phyloP scores from a whole-genome alignment of 192 early-diverging fungal genomes.

The Coemansia sp. region DNA sequence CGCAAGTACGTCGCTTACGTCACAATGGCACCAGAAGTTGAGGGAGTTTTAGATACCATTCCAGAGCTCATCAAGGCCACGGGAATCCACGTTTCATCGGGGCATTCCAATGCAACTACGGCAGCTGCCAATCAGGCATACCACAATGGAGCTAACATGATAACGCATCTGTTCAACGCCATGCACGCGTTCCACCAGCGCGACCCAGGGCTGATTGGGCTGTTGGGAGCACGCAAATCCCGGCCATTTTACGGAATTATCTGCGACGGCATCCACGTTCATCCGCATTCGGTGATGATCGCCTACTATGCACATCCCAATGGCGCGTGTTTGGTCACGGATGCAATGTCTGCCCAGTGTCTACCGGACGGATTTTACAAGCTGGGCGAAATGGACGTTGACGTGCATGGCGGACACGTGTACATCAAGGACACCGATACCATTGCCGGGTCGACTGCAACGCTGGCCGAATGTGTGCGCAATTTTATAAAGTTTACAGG shows the following conservation, averaged over 20 bases:
- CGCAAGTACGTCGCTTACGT: slow-evolving; percentile 63
- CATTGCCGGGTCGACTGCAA: slow-evolving; percentile 68
- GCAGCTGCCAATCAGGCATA: slow-evolving; percentile 63
- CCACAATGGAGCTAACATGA: slow-evolving; percentile 62
- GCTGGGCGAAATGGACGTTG: slow-evolving; percentile 66
- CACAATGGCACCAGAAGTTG: slow-evolving; percentile 77
- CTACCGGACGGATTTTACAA: slow-evolving; percentile 68
- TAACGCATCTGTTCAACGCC: slow-evolving; percentile 85
- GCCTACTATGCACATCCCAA: slow-evolving; percentile 77
- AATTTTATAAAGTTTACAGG: slow-evolving; percentile 78
- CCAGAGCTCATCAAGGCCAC: slow-evolving; percentile 60
- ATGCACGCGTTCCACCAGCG: slow-evolving; percentile 87
- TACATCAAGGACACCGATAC: slow-evolving; percentile 75
- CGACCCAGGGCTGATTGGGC: slow-evolving; percentile 77
- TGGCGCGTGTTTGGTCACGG: slow-evolving; percentile 76
- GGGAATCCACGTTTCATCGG: slow-evolving; percentile 65
- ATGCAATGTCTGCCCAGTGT: slow-evolving; percentile 76
- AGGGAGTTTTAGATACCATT: slow-evolving; percentile 66
- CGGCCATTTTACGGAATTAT: slow-evolving; percentile 83
- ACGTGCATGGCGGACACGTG: slow-evolving; percentile 61
- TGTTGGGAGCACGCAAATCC: slow-evolving; percentile 59
- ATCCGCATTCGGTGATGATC: slow-evolving; percentile 76
- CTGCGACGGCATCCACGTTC: slow-evolving; percentile 79
- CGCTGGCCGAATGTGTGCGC: slow-evolving; percentile 69
- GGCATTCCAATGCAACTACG: slow-evolving; percentile 67